Evolutionary conservation across 140 eudicot genomes (phyloP), one percentile per base, ranked within the genome.

Genomic region (Oenanthe javanica): DNA sequence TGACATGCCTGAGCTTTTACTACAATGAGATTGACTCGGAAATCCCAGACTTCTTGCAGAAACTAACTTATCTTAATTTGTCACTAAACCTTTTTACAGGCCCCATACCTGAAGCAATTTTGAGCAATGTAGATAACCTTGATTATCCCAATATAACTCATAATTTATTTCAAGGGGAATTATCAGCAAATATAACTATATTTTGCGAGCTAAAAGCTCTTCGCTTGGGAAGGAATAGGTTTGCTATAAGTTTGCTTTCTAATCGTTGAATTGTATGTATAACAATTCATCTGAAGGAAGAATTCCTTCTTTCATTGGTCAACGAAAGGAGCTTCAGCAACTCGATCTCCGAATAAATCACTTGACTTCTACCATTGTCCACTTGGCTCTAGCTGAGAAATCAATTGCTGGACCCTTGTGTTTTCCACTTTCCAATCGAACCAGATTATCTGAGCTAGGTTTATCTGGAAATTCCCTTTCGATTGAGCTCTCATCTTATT

Each of bases 21-120:
- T 45, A 5, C 79, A 93, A 90, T 81, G 77, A 71, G 21, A 82
- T 87, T 55, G 69, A 51, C 4, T 87, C 78, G 16, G 90, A 64
- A 8, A 87, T 92, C 81, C 97, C 93, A 8, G 85, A 76, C 38
- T 90, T 89, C 80, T 69, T 92, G 89, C 81, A 80, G 45, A 71
- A 87, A 86, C 64, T 91, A 82, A 84, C 87, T 67, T 93, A 45
- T 75, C 90, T 89, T 47, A 94, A 93, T 80, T 81, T 93, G 90
- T 89, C 98, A 57, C 0, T 25, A 31, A 93, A 93, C 82, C 46
- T 23, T 1, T 85, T 91, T 9, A 84, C 82, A 71, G 94, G 96
- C 61, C 83, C 84, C 5, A 76, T 89, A 80, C 96, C 98, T 48
- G 92, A 87, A 74, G 83, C 86, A 14, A 40, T 87, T 8, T 90